A percentile compares a stretch with the other conserved stretches of the same genome.
phyloP scores from a whole-genome alignment of 2,329 filamentous ascomycete genomes.

The Akanthomyces muscarius region DNA sequence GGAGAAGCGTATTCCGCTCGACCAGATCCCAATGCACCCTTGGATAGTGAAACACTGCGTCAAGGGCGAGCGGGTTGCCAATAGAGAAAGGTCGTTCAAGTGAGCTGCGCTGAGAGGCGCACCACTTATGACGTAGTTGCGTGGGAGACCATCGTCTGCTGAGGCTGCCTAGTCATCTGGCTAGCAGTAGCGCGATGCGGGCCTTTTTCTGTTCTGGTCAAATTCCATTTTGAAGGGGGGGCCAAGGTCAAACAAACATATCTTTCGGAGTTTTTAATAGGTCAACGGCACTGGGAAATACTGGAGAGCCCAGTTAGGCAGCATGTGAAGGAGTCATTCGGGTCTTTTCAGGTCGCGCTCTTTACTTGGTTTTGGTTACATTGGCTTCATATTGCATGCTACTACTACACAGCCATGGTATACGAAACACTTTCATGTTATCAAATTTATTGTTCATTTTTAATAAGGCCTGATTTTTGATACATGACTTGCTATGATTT shows the following conservation, averaged over 20 bases:
- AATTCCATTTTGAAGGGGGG: background rate
- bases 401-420: constrained; percentile 13
- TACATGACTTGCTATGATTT: background rate
- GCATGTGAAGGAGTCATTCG: constrained; percentile 31
- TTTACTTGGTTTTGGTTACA: constrained; percentile 15
- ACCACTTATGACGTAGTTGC: constrained; percentile 10
- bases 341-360: constrained; percentile 17
- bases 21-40: constrained; percentile 83
- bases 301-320: constrained; percentile 18
- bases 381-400: constrained; percentile 7
- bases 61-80: constrained; percentile 52
- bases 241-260: background rate
- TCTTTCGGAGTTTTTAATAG: constrained; percentile 11
- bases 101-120: constrained; percentile 9
- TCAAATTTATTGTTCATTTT: background rate
- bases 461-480: background rate
- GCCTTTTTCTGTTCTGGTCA: background rate
- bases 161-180: background rate
- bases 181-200: constrained; percentile 5
- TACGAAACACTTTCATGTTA: background rate
- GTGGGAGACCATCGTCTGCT: background rate
- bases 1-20: constrained; percentile 85
- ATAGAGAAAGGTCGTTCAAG: constrained; percentile 42
- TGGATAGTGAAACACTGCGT: constrained; percentile 97
- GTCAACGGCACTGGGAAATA: constrained; percentile 12